Evolutionary conservation across 768 basidiomycete species (phyloP), one percentile per base, ranked within the genome.

Genomic region (Naganishia kalamii): DNA sequence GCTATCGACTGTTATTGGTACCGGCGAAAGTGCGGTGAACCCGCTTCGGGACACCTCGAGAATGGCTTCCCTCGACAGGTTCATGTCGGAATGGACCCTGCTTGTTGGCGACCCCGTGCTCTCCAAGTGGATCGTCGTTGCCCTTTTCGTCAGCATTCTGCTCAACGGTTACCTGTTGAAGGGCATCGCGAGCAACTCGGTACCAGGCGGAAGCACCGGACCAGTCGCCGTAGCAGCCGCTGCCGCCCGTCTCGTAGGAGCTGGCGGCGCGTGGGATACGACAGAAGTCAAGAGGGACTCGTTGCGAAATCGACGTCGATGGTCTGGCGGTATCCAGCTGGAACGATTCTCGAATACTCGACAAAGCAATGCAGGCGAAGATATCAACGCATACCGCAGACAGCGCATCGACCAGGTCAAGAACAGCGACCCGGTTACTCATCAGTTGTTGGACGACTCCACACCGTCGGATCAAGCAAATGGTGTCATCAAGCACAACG

Each of bases 61-160:
- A 13, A 73, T 80, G 71, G 85, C 86, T 65, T 79, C 84, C 23
- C 80, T 94, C 61, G 91, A 93, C 66, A 82, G 84, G 66, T 93
- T 93, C 81, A 89, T 96, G 88, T 85, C 85, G 46, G 83, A 85
- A 3, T 97, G 93, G 93, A 90, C 90, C 10, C 80, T 81, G 15
- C 86, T 97, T 69, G 91, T 97, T 57, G 92, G 92, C 40, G 94
- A 99, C 74, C 94, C 94, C 0, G 85, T 97, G 57, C 80, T 98
- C 67, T 87, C 85, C 72, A 98, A 98, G 80, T 93, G 90, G 88
- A 92, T 98, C 74, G 89, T 97, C 52, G 83, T 90, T 63, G 82
- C 89, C 17, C 84, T 99, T 25, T 88, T 86, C 2, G 83, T 94
- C 66, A 89, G 87, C 65, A 88, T 97, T 65, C 84, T 87, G 63